Evolutionary conservation across 441 rosid species (phyloP).

Genomic region (Flueggea neowawraea): DNA sequence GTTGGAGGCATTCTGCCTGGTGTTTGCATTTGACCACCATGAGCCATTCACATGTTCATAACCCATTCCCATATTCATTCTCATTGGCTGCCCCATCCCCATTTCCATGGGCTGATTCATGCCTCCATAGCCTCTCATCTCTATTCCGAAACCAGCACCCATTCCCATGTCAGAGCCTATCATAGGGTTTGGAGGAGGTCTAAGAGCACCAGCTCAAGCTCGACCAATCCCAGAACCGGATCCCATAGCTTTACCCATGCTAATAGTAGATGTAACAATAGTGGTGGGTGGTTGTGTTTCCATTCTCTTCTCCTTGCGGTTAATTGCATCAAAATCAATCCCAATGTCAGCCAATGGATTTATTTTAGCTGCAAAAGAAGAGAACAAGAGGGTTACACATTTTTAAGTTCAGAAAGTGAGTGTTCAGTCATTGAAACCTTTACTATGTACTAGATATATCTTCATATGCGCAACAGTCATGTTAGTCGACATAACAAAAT

Average conservation of each 20-base stretch:
- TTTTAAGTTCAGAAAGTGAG: background rate
- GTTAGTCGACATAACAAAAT: no score
- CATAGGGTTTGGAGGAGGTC: constrained; percentile 50
- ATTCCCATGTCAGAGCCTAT: constrained; percentile 17
- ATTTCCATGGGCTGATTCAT: constrained; percentile 37
- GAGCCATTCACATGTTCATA: constrained; percentile 60
- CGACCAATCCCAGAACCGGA: constrained; percentile 98
- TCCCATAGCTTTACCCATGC: constrained; percentile 99
- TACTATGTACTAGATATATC: no score
- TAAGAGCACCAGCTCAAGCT: constrained; percentile 53
- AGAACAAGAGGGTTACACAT: background rate
- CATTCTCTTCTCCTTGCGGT: constrained; percentile 93
- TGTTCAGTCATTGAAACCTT: background rate
- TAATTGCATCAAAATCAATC: constrained; percentile 89
- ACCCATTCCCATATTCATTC: constrained; percentile 24
- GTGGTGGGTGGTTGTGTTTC: constrained; percentile 63
- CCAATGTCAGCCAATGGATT: constrained; percentile 97
- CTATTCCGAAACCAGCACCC: constrained; percentile 30
- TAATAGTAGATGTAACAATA: constrained; percentile 68
- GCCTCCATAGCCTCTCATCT: constrained; percentile 44
- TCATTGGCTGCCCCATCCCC: constrained; percentile 27
- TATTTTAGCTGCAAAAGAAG: constrained; percentile 69
- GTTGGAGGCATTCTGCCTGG: constrained; percentile 48
- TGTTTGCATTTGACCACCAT: constrained; percentile 58
- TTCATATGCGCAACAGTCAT: no score